Percentiles rank a stretch among this genome's conserved stretches.
Evolutionary conservation across 2,329 filamentous ascomycete genomes (phyloP).

Genomic region (Ophiostoma australiae): DNA sequence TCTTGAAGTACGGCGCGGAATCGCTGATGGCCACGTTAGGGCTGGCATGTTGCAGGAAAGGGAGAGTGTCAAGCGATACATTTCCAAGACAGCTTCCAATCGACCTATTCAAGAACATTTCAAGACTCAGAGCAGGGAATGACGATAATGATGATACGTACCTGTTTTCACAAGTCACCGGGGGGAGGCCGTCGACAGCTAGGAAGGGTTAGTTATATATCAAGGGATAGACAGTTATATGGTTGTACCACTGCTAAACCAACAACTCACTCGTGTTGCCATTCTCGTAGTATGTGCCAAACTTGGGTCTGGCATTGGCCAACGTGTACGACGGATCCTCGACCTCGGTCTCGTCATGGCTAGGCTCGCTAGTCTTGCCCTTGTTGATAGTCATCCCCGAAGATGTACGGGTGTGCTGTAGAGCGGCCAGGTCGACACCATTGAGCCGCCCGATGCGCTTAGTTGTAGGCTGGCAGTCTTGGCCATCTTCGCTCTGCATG

Average conservation of each 20-base stretch:
- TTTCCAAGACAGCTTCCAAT: not conserved
- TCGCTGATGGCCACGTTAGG: constrained; percentile 25
- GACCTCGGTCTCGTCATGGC: constrained; percentile 2
- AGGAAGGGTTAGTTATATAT: constrained; percentile 8
- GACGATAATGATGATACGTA: constrained; percentile 2
- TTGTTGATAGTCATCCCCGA: not conserved
- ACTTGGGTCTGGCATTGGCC: constrained; percentile 1
- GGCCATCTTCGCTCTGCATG: not conserved
- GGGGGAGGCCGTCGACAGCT: constrained; percentile 8
- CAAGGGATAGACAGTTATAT: not conserved
- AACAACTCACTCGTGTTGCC: constrained; percentile 20
- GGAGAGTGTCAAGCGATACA: constrained; percentile 7
- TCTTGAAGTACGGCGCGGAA: constrained; percentile 23
- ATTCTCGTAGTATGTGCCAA: constrained; percentile 25
- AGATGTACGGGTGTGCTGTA: constrained; percentile 12
- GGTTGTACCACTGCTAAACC: too few species aligned
- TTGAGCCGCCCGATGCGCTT: constrained; percentile 16
- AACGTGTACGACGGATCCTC: constrained; percentile 16
- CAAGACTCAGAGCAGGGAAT: not conserved
- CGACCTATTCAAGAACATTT: not conserved
- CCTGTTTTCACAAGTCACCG: constrained; percentile 23
- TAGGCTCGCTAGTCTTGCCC: not conserved
- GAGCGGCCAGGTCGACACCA: not conserved
- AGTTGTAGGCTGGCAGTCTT: constrained; percentile 4
- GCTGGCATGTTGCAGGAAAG: constrained; percentile 26